phyloP scores from a whole-genome alignment of 1,284 basidiomycete species.

The Rhodotorula sp. region DNA sequence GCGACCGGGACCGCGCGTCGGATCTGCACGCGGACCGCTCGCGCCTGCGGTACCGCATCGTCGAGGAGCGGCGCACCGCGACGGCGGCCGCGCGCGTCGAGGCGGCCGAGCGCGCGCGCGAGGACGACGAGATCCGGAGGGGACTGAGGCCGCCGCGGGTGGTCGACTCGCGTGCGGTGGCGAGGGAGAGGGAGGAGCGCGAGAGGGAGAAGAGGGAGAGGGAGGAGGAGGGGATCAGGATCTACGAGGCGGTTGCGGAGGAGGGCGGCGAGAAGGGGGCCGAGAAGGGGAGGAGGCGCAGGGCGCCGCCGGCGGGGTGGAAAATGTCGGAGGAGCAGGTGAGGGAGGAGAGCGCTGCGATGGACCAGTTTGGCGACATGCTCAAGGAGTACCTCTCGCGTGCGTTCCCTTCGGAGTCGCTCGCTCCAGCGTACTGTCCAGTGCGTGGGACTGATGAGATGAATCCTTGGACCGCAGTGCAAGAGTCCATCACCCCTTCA shows the following conservation, averaged over 20 bases:
- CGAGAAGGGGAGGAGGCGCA: not conserved
- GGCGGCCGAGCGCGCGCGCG: not conserved
- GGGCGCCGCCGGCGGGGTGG: not conserved
- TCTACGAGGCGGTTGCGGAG: constrained; percentile 34
- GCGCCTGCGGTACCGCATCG: constrained; percentile 31
- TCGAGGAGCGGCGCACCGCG: constrained; percentile 22
- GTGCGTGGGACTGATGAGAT: not conserved
- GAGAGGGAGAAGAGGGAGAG: not conserved
- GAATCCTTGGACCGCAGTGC: not conserved
- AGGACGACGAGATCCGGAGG: constrained; percentile 18
- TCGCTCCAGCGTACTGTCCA: not conserved
- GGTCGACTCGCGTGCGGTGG: not conserved
- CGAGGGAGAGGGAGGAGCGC: not conserved
- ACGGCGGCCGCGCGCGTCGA: not conserved
- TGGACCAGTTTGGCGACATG: constrained; percentile 45
- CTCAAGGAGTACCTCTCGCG: constrained; percentile 44
- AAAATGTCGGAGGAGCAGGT: not conserved
- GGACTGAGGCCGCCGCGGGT: constrained; percentile 23
- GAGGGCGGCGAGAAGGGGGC: not conserved
- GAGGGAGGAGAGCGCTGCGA: constrained; percentile 18
- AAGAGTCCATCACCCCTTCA: constrained; percentile 13
- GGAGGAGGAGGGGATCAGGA: constrained; percentile 4
- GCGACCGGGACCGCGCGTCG: not conserved
- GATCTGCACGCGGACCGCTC: constrained; percentile 10
- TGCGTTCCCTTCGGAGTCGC: constrained; percentile 10